Evolutionary conservation across 2,329 filamentous ascomycete species (phyloP).

Genomic region (Dendryphion nanum): DNA sequence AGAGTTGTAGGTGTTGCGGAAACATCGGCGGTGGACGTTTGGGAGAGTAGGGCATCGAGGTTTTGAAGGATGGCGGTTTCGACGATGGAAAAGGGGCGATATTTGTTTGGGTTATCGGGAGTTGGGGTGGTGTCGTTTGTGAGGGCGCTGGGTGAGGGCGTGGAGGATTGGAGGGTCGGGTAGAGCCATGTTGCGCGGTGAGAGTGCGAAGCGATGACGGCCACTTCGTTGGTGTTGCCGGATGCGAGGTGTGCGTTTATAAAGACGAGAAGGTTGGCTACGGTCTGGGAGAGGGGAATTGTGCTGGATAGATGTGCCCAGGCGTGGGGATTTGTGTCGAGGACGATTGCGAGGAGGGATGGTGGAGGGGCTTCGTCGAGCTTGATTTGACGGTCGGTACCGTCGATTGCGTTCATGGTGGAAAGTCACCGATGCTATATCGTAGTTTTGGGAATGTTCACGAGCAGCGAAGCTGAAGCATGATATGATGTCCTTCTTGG

Average conservation of each 20-base stretch:
- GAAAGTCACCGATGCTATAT: neutral
- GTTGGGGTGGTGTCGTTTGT: constrained; percentile 16
- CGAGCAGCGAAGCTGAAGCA: too few species aligned
- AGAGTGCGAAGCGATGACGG: constrained; percentile 84
- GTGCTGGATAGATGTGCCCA: constrained; percentile 76
- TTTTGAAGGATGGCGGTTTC: constrained; percentile 77
- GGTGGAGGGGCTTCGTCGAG: constrained; percentile 55
- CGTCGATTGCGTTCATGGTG: constrained; percentile 66
- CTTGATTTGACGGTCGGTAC: constrained; percentile 47
- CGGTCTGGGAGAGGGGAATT: constrained; percentile 77
- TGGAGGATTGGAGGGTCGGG: constrained; percentile 57
- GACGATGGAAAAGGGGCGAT: constrained; percentile 84
- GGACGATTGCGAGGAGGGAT: constrained; percentile 82
- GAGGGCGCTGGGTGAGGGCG: constrained; percentile 10
- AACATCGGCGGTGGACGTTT: constrained; percentile 64
- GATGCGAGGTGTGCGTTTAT: constrained; percentile 95
- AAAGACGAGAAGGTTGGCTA: constrained; percentile 91
- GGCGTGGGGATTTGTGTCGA: constrained; percentile 95
- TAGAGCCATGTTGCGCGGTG: constrained; percentile 89
- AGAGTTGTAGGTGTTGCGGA: constrained; percentile 73
- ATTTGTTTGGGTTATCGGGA: constrained; percentile 72
- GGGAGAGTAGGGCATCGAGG: constrained; percentile 68
- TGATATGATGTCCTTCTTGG: too few species aligned
- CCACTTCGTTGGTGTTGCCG: constrained; percentile 89
- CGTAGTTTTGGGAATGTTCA: too few species aligned